A percentile compares a stretch with the other conserved stretches of the same genome.
These are phyloP conservation scores for Chrysoporthe deuterocubensis DNA, from an alignment of 2,329 filamentous ascomycete genomes.

Conservation along the genomic window DNA sequence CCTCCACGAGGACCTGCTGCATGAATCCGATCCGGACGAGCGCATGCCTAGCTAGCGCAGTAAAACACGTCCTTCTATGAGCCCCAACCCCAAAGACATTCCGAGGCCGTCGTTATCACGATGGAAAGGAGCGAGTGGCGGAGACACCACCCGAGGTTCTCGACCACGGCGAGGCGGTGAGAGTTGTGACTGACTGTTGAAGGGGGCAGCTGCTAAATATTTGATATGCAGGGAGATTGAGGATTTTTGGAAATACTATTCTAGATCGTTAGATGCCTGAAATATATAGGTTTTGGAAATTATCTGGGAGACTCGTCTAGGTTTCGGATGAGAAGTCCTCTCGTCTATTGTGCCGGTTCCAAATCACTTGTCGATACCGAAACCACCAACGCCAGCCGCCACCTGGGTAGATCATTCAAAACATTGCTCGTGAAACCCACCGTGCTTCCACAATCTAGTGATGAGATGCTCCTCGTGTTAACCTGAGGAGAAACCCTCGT, in stretches of 20 bases:
- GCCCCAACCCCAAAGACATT: too few relatives aligned
- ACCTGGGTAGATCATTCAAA: neutral
- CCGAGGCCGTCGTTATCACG: too few relatives aligned
- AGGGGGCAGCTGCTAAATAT: too few relatives aligned
- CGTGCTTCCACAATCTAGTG: neutral
- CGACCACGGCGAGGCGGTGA: too few relatives aligned
- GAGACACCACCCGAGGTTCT: too few relatives aligned
- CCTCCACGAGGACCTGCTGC: too few relatives aligned
- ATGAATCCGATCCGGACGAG: too few relatives aligned
- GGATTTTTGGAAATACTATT: neutral
- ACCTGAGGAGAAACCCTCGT: neutral
- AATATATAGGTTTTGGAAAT: neutral
- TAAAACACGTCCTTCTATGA: too few relatives aligned
- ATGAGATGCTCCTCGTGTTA: neutral
- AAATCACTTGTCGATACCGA: neutral
- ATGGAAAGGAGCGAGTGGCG: too few relatives aligned
- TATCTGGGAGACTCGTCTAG: neutral
- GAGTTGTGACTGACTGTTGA: too few relatives aligned
- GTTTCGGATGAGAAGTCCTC: neutral
- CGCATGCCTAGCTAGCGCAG: too few relatives aligned
- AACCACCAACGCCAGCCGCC: neutral
- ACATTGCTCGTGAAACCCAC: neutral
- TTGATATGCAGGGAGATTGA: too few relatives aligned
- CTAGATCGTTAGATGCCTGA: neutral
- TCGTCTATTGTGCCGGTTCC: neutral